These are phyloP conservation scores for Lithohypha guttulata DNA, from an alignment of 2,329 filamentous ascomycete species.

Conservation along the genomic window DNA sequence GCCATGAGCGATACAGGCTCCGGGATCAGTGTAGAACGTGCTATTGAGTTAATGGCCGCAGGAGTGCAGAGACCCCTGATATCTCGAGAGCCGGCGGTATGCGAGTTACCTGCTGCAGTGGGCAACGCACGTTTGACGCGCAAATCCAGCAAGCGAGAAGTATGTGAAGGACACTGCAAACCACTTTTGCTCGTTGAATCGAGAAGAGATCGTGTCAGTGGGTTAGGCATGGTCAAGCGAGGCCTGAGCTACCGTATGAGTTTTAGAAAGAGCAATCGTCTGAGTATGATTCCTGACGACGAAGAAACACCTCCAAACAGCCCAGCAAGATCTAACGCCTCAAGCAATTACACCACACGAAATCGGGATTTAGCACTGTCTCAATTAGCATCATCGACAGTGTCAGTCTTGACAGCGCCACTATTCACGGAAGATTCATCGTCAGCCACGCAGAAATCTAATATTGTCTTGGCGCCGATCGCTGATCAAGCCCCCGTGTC, in stretches of 20 bases:
- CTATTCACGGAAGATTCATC: background rate
- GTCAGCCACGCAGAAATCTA: background rate
- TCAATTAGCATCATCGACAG: background rate
- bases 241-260: slow-evolving; percentile 7
- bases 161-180: slow-evolving; percentile 18
- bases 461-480: background rate
- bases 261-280: slow-evolving; percentile 3
- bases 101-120: slow-evolving; percentile 17
- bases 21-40: slow-evolving; percentile 46
- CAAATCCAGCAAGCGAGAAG: slow-evolving; percentile 11
- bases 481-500: slow-evolving; percentile 1
- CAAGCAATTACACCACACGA: background rate
- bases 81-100: slow-evolving; percentile 21
- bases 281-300: slow-evolving; percentile 5
- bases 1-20: slow-evolving; percentile 50
- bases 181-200: slow-evolving; percentile 6
- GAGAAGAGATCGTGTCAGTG: slow-evolving; percentile 4
- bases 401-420: background rate
- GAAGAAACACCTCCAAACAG: background rate
- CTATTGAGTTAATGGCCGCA: slow-evolving; percentile 41
- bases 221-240: slow-evolving; percentile 4
- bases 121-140: slow-evolving; percentile 7
- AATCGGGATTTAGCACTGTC: background rate
- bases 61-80: slow-evolving; percentile 28
- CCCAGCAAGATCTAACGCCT: background rate